Evolutionary conservation across 1,284 basidiomycete genomes (phyloP), one percentile per base, ranked within the genome.

Genomic region (Ganoderma sinense): DNA sequence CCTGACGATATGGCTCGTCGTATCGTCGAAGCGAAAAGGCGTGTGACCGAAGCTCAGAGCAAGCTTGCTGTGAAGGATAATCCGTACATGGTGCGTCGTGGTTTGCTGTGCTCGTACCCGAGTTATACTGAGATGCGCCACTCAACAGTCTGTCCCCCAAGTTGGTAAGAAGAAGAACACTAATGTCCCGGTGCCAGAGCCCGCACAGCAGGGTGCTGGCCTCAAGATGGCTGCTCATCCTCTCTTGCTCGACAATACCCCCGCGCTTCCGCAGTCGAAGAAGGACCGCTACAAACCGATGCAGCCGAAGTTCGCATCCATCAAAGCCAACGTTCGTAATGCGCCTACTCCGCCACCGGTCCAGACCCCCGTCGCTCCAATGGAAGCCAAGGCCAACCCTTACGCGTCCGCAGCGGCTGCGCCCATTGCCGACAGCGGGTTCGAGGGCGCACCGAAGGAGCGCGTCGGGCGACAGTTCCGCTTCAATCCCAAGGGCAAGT

Each of bases 261-360:
- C 86, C 0, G 78, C 84, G 2, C 84, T 84, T 2, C 86, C 89
- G 0, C 91, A 93, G 78, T 91, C 90, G 41, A 95, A 94, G 81
- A 96, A 96, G 80, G 94, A 96, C 78, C 85, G 93, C 69, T 97
- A 97, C 83, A 97, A 96, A 80, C 95, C 97, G 10, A 98, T 98
- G 96, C 95, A 96, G 73, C 97, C 97, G 66, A 98, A 98, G 81
- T 98, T 98, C 80, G 94, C 96, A 0, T 95, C 95, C 4, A 96
- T 97, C 81, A 96, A 93, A 84, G 94, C 94, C 6, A 95, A 96
- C 76, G 86, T 87, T 11, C 89, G 93, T 13, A 93, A 89, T 74
- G 87, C 86, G 6, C 89, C 92, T 0, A 89, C 90, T 0, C 88
- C 91, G 11, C 86, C 90, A 0, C 88, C 90, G 5, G 83, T 87